A percentile compares a stretch with the other conserved stretches of the same genome.
These are phyloP conservation scores for Pezicula neosporulosa DNA, from an alignment of 2,329 filamentous ascomycete species.

Conservation along the genomic window DNA sequence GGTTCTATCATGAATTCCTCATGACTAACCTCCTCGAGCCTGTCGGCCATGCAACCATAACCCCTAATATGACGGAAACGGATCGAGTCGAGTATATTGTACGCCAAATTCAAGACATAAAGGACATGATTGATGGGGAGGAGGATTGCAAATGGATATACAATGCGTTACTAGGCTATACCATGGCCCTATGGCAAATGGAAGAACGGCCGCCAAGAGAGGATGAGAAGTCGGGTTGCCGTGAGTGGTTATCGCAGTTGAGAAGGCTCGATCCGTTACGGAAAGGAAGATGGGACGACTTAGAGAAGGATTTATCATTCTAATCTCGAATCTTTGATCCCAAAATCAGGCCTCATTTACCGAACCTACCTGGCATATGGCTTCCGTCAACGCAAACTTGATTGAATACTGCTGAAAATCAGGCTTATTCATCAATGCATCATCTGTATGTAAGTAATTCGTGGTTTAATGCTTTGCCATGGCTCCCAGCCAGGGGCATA, in stretches of 20 bases:
- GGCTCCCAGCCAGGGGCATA: too few relatives aligned
- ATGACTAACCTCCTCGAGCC: constrained; percentile 63
- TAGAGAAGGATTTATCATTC: constrained; percentile 12
- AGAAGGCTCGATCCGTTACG: constrained; percentile 28
- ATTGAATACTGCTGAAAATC: too few relatives aligned
- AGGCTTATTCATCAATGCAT: too few relatives aligned
- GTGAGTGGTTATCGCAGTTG: constrained; percentile 26
- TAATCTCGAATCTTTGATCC: too few relatives aligned
- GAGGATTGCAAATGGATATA: constrained; percentile 85
- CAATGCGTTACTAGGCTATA: constrained; percentile 77
- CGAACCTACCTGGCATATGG: too few relatives aligned
- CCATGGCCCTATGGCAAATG: constrained; percentile 53
- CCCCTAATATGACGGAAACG: constrained; percentile 55
- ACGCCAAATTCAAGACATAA: constrained; percentile 71
- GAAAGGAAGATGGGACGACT: constrained; percentile 29
- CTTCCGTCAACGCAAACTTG: too few relatives aligned
- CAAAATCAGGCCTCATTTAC: too few relatives aligned
- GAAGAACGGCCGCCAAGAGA: constrained; percentile 37
- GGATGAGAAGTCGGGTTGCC: constrained; percentile 33
- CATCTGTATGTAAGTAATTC: too few relatives aligned
- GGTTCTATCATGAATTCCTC: constrained; percentile 94
- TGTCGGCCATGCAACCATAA: constrained; percentile 52
- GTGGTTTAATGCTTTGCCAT: too few relatives aligned
- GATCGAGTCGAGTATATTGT: constrained; percentile 65
- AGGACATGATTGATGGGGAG: constrained; percentile 60